phyloP scores from a whole-genome alignment of 495 filamentous ascomycete genomes.

The Viridothelium virens region DNA sequence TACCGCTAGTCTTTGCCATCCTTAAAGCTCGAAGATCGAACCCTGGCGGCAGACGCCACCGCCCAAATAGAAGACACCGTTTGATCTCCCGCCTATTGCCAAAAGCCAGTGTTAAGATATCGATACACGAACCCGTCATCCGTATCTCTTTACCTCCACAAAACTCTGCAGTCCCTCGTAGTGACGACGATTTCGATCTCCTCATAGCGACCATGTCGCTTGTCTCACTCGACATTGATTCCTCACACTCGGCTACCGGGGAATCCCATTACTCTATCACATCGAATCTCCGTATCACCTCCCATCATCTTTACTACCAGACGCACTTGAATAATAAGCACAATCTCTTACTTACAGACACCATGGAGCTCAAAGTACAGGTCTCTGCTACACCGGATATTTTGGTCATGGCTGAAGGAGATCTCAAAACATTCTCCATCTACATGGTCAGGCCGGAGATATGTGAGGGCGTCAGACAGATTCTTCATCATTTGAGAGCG shows the following conservation, averaged over 20 bases:
- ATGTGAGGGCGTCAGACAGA: conserved; percentile 82
- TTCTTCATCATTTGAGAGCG: conserved; percentile 66
- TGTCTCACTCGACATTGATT: conserved; percentile 84
- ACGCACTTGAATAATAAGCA: conserved; percentile 72
- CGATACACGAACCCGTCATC: conserved; percentile 90
- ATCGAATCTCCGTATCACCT: conserved; percentile 71
- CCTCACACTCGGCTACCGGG: conserved; percentile 79
- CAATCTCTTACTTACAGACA: conserved; percentile 76
- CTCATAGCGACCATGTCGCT: conserved; percentile 92
- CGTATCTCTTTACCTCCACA: conserved; percentile 75
- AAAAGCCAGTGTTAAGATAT: conserved; percentile 90
- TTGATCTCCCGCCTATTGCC: conserved; percentile 86
- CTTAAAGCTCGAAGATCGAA: conserved; percentile 39
- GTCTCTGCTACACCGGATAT: conserved; percentile 80
- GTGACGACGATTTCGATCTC: conserved; percentile 71
- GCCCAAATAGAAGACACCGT: conserved; percentile 44
- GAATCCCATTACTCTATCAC: conserved; percentile 79
- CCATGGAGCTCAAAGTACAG: conserved; percentile 75
- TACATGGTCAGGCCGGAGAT: conserved; percentile 90
- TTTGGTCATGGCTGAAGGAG: conserved; percentile 68
- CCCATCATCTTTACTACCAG: conserved; percentile 93
- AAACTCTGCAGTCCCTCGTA: conserved; percentile 46
- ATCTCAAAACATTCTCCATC: conserved; percentile 75
- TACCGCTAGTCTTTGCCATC: conserved; percentile 77
- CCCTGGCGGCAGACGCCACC: conserved; percentile 6